These are phyloP conservation scores for Zelonia costaricensis DNA, from an alignment of 208 protist genomes.

Conservation along the genomic window DNA sequence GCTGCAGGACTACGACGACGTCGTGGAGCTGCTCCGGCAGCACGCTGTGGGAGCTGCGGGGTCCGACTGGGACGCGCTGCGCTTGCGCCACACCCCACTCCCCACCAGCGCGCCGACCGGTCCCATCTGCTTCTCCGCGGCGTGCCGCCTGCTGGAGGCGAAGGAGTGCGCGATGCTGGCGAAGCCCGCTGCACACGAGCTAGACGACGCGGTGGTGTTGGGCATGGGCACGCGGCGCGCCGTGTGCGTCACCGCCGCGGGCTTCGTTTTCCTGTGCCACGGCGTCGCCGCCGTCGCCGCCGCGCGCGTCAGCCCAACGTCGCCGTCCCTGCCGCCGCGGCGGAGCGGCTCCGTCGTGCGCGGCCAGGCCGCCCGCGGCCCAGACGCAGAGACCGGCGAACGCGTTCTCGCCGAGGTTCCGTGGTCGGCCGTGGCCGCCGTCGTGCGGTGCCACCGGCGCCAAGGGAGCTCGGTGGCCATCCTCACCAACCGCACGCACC, in stretches of 20 bases:
- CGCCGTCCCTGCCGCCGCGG: neutral
- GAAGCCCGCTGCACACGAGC: constrained; percentile 10
- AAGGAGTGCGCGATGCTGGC: constrained; percentile 32
- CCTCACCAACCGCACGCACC: constrained; percentile 35
- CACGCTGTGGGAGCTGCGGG: neutral
- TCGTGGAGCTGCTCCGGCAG: constrained; percentile 24
- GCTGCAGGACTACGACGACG: constrained; percentile 62
- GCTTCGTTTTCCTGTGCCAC: constrained; percentile 38
- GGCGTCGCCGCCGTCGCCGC: constrained; percentile 6
- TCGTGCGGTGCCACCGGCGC: constrained; percentile 41
- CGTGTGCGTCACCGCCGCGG: constrained; percentile 37
- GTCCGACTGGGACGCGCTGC: constrained; percentile 21
- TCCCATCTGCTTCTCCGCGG: constrained; percentile 29
- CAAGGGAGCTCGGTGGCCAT: constrained; percentile 41
- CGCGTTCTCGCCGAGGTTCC: constrained; percentile 26
- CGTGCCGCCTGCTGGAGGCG: constrained; percentile 38
- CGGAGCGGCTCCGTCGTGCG: neutral
- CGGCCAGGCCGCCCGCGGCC: neutral
- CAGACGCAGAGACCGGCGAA: constrained; percentile 7
- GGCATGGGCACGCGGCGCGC: constrained; percentile 22
- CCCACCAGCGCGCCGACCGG: constrained; percentile 17
- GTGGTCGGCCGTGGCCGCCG: constrained; percentile 44
- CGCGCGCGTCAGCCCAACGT: neutral
- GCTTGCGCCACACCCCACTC: constrained; percentile 20
- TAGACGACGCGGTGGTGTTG: constrained; percentile 8